phyloP scores from a whole-genome alignment of 1,284 basidiomycete species.

The Chiua sp. region DNA sequence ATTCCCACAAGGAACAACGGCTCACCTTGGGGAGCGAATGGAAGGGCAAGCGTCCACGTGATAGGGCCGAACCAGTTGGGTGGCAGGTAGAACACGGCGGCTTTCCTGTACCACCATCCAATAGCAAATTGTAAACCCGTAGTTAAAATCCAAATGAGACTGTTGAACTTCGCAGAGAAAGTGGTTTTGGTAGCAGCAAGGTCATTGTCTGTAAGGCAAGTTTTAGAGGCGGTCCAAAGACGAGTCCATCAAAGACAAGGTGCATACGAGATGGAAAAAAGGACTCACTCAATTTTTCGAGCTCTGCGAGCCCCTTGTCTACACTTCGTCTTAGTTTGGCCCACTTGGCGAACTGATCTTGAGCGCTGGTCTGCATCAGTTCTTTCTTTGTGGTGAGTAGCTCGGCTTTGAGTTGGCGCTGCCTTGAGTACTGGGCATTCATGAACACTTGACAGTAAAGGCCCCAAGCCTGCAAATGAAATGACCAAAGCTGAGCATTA shows the following conservation, averaged over 20 bases:
- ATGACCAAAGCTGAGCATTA: not conserved
- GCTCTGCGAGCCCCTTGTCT: constrained; percentile 91
- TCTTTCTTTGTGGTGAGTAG: constrained; percentile 85
- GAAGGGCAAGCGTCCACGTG: constrained; percentile 82
- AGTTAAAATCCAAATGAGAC: constrained; percentile 80
- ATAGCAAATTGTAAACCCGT: constrained; percentile 84
- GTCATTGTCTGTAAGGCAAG: constrained; percentile 65
- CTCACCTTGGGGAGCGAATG: constrained; percentile 79
- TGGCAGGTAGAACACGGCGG: constrained; percentile 92
- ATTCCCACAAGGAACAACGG: constrained; percentile 4
- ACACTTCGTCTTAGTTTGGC: constrained; percentile 91
- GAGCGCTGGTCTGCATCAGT: constrained; percentile 88
- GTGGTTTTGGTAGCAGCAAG: constrained; percentile 66
- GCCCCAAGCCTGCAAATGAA: constrained; percentile 61
- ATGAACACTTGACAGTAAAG: constrained; percentile 73
- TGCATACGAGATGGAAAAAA: not conserved
- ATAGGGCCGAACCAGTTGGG: constrained; percentile 88
- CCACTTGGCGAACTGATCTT: constrained; percentile 99
- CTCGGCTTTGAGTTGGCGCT: constrained; percentile 75
- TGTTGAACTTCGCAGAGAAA: constrained; percentile 80
- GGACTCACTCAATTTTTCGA: constrained; percentile 91
- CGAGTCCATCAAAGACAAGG: too few relatives aligned
- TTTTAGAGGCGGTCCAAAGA: constrained; percentile 5
- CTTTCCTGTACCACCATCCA: constrained; percentile 88
- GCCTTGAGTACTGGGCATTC: constrained; percentile 55